A percentile compares a stretch with the other conserved stretches of the same genome.
These are phyloP conservation scores for Chionographis japonica DNA, from an alignment of 106 monocot species.

Conservation along the genomic window DNA sequence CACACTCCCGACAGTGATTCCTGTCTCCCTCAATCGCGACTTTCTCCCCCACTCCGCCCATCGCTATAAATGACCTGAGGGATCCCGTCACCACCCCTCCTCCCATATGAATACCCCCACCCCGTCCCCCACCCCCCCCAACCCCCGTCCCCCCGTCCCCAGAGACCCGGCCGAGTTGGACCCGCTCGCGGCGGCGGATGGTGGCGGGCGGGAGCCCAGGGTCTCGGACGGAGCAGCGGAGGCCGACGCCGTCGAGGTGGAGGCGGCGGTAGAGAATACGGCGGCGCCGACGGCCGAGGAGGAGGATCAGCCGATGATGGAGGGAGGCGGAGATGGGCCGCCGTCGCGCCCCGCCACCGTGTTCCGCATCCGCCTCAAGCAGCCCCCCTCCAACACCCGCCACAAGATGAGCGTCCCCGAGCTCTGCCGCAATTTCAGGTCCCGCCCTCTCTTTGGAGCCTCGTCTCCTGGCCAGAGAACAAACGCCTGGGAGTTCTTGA, in stretches of 20 bases:
- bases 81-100: constrained; percentile 8
- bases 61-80: constrained; percentile 53
- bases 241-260: constrained; percentile 5
- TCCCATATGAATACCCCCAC: constrained; percentile 28
- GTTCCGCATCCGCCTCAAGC: constrained; percentile 87
- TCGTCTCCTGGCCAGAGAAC: background rate
- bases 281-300: constrained; percentile 21
- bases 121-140: constrained; percentile 9
- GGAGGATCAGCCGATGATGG: constrained; percentile 37
- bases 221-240: constrained; percentile 5
- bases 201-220: background rate
- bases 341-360: constrained; percentile 59
- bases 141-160: constrained; percentile 6
- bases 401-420: constrained; percentile 98
- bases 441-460: background rate
- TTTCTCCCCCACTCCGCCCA: constrained; percentile 14
- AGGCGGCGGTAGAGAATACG: constrained; percentile 15
- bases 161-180: constrained; percentile 8
- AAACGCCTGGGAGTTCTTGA: too few species aligned
- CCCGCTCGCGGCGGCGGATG: constrained; percentile 8
- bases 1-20: constrained; percentile 4
- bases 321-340: constrained; percentile 26
- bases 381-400: constrained; percentile 61
- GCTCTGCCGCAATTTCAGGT: constrained; percentile 98
- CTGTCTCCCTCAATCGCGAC: constrained; percentile 26